phyloP scores from a whole-genome alignment of 768 basidiomycete genomes.

The Mycena haematopus region DNA sequence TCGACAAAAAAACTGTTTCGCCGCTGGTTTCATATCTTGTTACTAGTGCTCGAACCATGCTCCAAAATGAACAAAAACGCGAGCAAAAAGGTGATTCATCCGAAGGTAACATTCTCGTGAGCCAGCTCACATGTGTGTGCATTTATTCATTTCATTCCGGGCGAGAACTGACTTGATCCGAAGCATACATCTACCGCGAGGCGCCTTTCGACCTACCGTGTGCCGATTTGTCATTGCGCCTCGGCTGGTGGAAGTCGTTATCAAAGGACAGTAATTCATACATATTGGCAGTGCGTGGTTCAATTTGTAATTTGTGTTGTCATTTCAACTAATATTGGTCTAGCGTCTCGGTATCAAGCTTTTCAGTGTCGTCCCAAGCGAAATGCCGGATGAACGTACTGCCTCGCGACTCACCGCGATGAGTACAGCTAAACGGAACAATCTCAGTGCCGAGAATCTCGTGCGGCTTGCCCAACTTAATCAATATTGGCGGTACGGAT shows the following conservation, averaged over 20 bases:
- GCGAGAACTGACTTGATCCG: not conserved
- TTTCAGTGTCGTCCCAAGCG: no score
- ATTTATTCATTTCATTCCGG: not conserved
- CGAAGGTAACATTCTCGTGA: not conserved
- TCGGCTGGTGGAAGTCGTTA: constrained; percentile 7
- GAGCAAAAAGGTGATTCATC: not conserved
- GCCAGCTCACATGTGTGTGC: constrained; percentile 1
- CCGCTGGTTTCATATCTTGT: not conserved
- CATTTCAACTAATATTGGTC: not conserved
- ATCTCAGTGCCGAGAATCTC: constrained; percentile 1
- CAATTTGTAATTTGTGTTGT: not conserved
- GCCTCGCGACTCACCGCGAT: no score
- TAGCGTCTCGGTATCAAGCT: constrained; percentile 14
- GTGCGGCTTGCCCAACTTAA: constrained; percentile 9
- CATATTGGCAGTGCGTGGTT: not conserved
- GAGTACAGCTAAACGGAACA: constrained; percentile 5
- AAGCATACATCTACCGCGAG: constrained; percentile 12
- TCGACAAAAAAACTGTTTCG: not conserved
- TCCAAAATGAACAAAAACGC: constrained; percentile 2
- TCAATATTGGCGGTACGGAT: constrained; percentile 16
- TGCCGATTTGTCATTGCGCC: not conserved
- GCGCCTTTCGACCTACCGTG: constrained; percentile 5
- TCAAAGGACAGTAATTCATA: constrained; percentile 8
- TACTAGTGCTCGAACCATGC: constrained; percentile 2
- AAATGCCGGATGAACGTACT: no score